Conservation (phyloP, 345 rosid species). For the Citrus glauca region DNA sequence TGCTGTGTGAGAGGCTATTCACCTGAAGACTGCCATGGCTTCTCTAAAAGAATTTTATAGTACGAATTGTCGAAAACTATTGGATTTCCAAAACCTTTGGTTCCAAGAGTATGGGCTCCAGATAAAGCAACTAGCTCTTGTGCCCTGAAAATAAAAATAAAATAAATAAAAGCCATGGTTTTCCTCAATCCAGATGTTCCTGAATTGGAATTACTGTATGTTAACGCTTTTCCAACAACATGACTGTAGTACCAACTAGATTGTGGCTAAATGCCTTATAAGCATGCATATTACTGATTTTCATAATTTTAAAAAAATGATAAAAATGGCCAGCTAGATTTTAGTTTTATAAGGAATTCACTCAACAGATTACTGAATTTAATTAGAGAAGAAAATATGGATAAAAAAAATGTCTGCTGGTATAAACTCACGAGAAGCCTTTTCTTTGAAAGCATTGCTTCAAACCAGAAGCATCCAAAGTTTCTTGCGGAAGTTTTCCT, state of each 20-base stretch:
- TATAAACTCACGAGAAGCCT: conserved; percentile 80
- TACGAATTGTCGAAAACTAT: conserved; percentile 70
- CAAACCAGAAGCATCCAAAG: conserved; percentile 63
- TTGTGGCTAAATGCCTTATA: background rate
- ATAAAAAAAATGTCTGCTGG: background rate
- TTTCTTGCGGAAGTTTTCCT: conserved; percentile 76
- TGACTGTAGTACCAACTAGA: background rate
- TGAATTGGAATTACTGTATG: background rate
- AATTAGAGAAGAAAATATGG: background rate
- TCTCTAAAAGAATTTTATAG: conserved; percentile 76
- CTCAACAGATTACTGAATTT: background rate
- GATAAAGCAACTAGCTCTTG: conserved; percentile 80
- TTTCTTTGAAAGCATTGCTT: conserved; percentile 74
- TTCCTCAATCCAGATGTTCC: background rate
- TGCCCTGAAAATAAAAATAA: conserved; percentile 35
- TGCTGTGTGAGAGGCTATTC: conserved; percentile 14
- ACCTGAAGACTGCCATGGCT: conserved; percentile 85
- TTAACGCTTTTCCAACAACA: background rate
- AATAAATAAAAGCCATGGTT: background rate
- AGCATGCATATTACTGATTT: background rate
- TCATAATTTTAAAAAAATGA: background rate
- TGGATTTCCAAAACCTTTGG: conserved; percentile 88
- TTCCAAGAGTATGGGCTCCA: conserved; percentile 90
- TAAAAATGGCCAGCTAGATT: background rate
- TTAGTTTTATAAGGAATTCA: background rate